Evolutionary conservation across 2,329 filamentous ascomycete genomes (phyloP).

Genomic region (Cladosporium cucumerinum): DNA sequence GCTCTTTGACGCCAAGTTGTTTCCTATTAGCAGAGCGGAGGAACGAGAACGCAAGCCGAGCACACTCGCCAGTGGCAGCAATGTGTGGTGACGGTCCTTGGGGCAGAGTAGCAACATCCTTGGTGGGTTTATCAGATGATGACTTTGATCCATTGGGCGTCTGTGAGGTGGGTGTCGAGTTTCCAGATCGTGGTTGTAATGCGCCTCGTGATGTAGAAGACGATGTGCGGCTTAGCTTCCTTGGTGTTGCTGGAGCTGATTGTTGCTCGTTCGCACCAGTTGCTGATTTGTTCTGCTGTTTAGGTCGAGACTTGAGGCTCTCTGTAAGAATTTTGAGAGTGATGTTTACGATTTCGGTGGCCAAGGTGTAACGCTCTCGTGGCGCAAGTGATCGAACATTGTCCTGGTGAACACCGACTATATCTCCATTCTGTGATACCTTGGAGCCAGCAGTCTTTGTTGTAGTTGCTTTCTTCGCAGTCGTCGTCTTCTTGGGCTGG

Average conservation of each 20-base stretch:
- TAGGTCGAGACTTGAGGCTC: conserved; percentile 52
- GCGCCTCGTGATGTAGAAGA: conserved; percentile 23
- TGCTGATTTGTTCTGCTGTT: neutral
- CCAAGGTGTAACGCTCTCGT: conserved; percentile 63
- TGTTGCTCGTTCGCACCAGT: conserved; percentile 43
- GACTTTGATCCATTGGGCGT: conserved; percentile 28
- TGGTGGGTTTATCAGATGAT: neutral
- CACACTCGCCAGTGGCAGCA: conserved; percentile 64
- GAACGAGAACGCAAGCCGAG: conserved; percentile 63
- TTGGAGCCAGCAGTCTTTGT: conserved; percentile 14
- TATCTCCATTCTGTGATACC: neutral
- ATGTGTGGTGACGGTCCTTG: conserved; percentile 20
- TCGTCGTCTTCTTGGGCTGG: neutral
- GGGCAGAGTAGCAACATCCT: neutral
- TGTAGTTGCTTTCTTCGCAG: neutral
- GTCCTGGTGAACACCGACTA: conserved; percentile 4
- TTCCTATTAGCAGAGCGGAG: conserved; percentile 56
- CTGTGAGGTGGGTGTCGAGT: conserved; percentile 53
- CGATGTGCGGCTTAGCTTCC: neutral
- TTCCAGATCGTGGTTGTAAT: conserved; percentile 45
- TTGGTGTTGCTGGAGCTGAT: conserved; percentile 54
- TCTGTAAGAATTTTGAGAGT: conserved; percentile 67
- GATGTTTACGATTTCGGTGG: conserved; percentile 70
- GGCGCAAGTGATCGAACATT: conserved; percentile 20
- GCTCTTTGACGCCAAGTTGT: conserved; percentile 50